A percentile compares a stretch with the other conserved stretches of the same genome.
These are phyloP conservation scores for Fusarium kyushuense DNA, from an alignment of 2,329 filamentous ascomycete species.

Conservation along the genomic window DNA sequence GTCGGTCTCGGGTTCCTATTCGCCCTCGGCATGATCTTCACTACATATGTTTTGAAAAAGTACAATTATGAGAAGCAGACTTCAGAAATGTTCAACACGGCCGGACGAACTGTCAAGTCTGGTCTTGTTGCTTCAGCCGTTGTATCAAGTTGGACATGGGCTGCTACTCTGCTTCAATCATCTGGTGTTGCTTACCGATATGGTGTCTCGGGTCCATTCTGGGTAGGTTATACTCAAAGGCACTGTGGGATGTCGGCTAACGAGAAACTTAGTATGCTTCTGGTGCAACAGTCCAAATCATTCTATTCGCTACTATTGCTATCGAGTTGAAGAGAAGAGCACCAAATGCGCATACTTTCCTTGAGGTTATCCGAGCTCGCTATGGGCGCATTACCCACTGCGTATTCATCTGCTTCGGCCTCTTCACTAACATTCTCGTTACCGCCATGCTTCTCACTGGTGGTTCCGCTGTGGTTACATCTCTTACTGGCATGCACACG, in stretches of 20 bases:
- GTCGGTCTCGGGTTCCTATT: conserved; percentile 80
- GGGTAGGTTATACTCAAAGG: conserved; percentile 46
- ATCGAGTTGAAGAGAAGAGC: conserved; percentile 90
- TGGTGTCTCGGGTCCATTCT: conserved; percentile 71
- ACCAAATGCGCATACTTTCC: conserved; percentile 86
- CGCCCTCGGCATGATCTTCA: conserved; percentile 72
- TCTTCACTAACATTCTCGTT: conserved; percentile 88
- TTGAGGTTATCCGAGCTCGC: conserved; percentile 84
- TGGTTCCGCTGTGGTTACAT: conserved; percentile 70
- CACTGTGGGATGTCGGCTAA: background rate
- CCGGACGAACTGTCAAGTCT: conserved; percentile 88
- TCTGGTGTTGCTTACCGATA: conserved; percentile 87
- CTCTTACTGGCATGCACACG: conserved; percentile 63
- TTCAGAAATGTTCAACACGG: conserved; percentile 92
- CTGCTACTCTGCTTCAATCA: conserved; percentile 82
- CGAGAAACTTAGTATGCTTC: conserved; percentile 60
- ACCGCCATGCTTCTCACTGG: conserved; percentile 91
- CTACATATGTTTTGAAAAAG: conserved; percentile 35
- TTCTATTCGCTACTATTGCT: conserved; percentile 89
- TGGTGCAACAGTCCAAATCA: conserved; percentile 83
- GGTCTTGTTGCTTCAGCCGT: conserved; percentile 89
- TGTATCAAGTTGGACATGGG: conserved; percentile 96
- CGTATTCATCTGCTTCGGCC: conserved; percentile 84
- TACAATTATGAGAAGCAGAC: conserved; percentile 79
- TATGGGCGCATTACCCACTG: conserved; percentile 77